Evolutionary conservation across 495 filamentous ascomycete genomes (phyloP).

Genomic region (Bryoglossum gracile): DNA sequence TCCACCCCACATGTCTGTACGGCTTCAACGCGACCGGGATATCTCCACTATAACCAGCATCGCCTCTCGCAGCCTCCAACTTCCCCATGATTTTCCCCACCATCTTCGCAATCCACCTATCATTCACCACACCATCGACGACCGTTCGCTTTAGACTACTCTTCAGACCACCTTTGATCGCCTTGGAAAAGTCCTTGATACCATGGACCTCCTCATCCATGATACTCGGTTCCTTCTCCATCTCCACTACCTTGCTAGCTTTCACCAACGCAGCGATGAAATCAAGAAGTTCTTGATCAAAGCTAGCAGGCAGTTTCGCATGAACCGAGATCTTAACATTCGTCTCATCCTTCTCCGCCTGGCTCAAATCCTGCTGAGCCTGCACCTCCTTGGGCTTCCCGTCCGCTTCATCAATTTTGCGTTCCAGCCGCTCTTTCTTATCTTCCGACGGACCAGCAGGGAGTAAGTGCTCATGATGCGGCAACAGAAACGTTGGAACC

Average conservation of each 20-base stretch:
- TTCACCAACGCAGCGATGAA: conserved; percentile 35
- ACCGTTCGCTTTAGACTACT: conserved; percentile 20
- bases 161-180: conserved; percentile 19
- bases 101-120: conserved; percentile 36
- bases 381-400: conserved; percentile 25
- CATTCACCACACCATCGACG: conserved; percentile 30
- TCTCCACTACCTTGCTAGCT: conserved; percentile 34
- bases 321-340: conserved; percentile 30
- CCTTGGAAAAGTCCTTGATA: conserved; percentile 6
- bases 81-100: conserved; percentile 32
- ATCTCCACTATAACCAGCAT: conserved; percentile 29
- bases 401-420: conserved; percentile 23
- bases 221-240: conserved; percentile 21
- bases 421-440: conserved; percentile 17
- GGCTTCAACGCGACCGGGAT: conserved; percentile 18
- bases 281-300: conserved; percentile 33
- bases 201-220: not conserved
- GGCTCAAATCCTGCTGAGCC: conserved; percentile 21
- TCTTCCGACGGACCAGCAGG: conserved; percentile 21
- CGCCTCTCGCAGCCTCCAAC: conserved; percentile 30
- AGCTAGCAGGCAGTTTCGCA: conserved; percentile 28
- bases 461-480: conserved; percentile 34
- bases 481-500: conserved; percentile 30
- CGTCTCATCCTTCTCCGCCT: conserved; percentile 28
- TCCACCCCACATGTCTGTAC: conserved; percentile 4